Evolutionary conservation across 495 filamentous ascomycete genomes (phyloP).

Genomic region (Lepidopterella palustris): DNA sequence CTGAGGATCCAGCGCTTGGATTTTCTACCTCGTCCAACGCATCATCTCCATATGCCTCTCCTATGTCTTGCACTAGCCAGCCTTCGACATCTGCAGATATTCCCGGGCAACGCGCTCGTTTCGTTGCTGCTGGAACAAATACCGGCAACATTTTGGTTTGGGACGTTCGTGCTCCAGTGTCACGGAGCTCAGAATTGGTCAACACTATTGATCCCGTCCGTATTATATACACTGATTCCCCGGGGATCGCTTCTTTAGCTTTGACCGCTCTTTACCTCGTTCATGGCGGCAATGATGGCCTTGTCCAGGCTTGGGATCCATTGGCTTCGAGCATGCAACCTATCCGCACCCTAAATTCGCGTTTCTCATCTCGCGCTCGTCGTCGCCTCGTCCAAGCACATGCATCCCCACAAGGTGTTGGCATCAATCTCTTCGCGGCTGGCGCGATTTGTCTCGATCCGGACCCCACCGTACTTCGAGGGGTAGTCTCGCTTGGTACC

Average conservation of each 20-base stretch:
- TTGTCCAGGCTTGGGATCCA: slow-evolving; percentile 96
- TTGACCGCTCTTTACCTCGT: slow-evolving; percentile 81
- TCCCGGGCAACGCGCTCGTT: slow-evolving; percentile 76
- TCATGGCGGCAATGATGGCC: slow-evolving; percentile 88
- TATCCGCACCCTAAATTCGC: slow-evolving; percentile 81
- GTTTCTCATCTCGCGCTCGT: slow-evolving; percentile 74
- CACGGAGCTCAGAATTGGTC: slow-evolving; percentile 44
- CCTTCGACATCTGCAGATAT: slow-evolving; percentile 46
- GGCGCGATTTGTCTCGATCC: slow-evolving; percentile 82
- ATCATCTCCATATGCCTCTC: slow-evolving; percentile 55
- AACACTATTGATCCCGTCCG: slow-evolving; percentile 60
- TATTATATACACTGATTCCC: slow-evolving; percentile 86
- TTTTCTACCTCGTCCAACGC: slow-evolving; percentile 48
- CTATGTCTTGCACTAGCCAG: slow-evolving; percentile 44
- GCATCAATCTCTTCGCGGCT: slow-evolving; percentile 74
- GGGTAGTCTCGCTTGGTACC: slow-evolving; percentile 79
- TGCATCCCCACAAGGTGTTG: slow-evolving; percentile 56
- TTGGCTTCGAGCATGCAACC: slow-evolving; percentile 73
- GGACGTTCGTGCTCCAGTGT: slow-evolving; percentile 65
- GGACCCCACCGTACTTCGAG: slow-evolving; percentile 82
- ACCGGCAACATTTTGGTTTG: slow-evolving; percentile 74
- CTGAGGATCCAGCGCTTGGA: slow-evolving; percentile 67
- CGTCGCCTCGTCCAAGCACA: slow-evolving; percentile 67
- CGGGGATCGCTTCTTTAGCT: slow-evolving; percentile 77
- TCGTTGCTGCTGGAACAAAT: slow-evolving; percentile 74